phyloP scores from a whole-genome alignment of 1,139 yeast genomes.

The Nadsonia starkeyi-henricii region DNA sequence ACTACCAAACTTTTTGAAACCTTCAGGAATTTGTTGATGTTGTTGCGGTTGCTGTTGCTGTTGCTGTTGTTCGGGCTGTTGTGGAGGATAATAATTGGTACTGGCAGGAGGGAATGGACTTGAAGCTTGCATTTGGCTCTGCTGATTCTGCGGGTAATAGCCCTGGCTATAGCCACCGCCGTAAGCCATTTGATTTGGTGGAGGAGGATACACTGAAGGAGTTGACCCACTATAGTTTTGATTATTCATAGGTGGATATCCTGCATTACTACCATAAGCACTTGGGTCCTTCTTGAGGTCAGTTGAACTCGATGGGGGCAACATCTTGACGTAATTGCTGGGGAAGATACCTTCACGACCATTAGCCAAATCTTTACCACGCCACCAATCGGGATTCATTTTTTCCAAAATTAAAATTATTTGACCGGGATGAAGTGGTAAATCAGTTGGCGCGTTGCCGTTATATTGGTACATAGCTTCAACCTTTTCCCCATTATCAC shows the following conservation, averaged over 20 bases:
- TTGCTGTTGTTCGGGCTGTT: constrained; percentile 17
- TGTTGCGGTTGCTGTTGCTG: constrained; percentile 20
- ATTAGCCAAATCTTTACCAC: constrained; percentile 42
- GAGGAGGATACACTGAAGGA: constrained; percentile 7
- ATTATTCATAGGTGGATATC: constrained; percentile 7
- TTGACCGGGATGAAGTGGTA: constrained; percentile 51
- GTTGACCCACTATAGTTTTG: constrained; percentile 5
- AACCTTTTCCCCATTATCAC: constrained; percentile 27
- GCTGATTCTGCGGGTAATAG: constrained; percentile 23
- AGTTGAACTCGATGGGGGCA: constrained; percentile 14
- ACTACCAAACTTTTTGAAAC: constrained; percentile 58
- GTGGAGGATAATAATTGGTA: constrained; percentile 13
- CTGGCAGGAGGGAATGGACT: constrained; percentile 21
- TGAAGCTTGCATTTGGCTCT: too few species aligned
- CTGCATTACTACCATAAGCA: constrained; percentile 10
- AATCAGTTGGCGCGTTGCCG: constrained; percentile 61
- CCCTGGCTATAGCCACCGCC: constrained; percentile 3
- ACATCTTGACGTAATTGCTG: constrained; percentile 57
- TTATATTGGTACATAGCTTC: constrained; percentile 62
- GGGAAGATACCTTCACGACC: constrained; percentile 75
- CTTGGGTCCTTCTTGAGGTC: constrained; percentile 14
- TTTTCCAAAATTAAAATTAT: constrained; percentile 57
- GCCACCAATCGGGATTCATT: constrained; percentile 84
- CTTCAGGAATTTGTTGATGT: constrained; percentile 20
- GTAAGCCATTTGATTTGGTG: constrained; percentile 23